Percentiles rank a stretch among this genome's conserved stretches.
phyloP scores from a whole-genome alignment of 345 rosid genomes.

The Erucastrum elatum region DNA sequence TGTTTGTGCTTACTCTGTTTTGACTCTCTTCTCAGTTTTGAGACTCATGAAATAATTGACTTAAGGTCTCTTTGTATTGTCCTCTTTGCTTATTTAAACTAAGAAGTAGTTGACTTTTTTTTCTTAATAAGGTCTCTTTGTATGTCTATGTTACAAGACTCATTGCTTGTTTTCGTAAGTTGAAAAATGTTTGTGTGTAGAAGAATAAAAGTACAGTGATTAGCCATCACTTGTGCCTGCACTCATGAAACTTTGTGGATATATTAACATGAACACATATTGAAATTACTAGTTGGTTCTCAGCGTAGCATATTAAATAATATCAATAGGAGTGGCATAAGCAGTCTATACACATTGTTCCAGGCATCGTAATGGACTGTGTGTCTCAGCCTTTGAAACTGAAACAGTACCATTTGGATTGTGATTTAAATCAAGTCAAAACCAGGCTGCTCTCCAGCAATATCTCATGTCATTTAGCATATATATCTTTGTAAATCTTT shows the following conservation, averaged over 20 bases:
- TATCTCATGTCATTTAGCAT: background rate
- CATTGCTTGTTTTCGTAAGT: background rate
- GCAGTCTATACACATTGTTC: constrained; percentile 6
- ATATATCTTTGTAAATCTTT: background rate
- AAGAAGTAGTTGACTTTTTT: background rate
- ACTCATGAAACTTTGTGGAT: background rate
- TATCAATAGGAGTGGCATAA: background rate
- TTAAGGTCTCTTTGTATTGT: background rate
- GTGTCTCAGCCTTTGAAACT: constrained; percentile 1
- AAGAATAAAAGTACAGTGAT: constrained; percentile 1
- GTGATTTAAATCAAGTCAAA: background rate
- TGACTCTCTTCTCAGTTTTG: background rate
- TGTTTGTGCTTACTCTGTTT: constrained; percentile 15
- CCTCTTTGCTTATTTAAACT: too few species aligned
- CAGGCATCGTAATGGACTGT: constrained; percentile 2
- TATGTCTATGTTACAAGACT: background rate
- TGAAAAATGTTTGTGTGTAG: background rate
- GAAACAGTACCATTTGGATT: background rate
- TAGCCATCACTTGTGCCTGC: constrained; percentile 1
- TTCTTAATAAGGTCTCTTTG: background rate
- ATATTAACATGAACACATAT: background rate
- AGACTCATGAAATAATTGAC: background rate
- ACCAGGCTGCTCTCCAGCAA: constrained; percentile 4
- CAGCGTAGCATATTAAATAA: background rate
- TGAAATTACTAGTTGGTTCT: background rate